Conservation (phyloP, 306 rosid species). For the Pyrus communis region DNA sequence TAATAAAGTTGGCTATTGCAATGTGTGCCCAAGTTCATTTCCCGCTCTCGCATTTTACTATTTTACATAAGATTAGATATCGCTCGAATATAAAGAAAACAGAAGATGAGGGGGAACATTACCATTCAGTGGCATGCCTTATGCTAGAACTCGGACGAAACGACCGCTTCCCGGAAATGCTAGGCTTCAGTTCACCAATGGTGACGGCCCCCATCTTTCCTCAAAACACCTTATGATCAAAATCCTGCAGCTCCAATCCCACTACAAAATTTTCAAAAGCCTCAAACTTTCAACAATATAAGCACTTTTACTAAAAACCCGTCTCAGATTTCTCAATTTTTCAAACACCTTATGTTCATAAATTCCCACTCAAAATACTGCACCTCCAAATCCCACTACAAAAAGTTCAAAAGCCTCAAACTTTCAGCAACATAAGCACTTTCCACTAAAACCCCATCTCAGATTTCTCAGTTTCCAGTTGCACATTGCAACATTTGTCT, state of each 20-base stretch:
- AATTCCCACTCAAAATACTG: slow-evolving; percentile 14
- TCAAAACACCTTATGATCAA: slow-evolving; percentile 7
- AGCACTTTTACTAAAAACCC: not conserved
- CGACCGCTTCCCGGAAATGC: slow-evolving; percentile 89
- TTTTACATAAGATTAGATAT: not conserved
- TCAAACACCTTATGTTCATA: slow-evolving; percentile 3
- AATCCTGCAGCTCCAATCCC: slow-evolving; percentile 20
- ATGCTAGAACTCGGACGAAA: slow-evolving; percentile 86
- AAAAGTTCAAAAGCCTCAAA: not conserved
- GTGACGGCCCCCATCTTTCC: slow-evolving; percentile 81
- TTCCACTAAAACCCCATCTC: not conserved
- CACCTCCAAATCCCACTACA: slow-evolving; percentile 14
- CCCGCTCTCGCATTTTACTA: not conserved
- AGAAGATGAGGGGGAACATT: slow-evolving; percentile 9
- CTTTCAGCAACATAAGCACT: not conserved
- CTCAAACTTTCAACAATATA: not conserved
- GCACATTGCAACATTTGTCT: slow-evolving; percentile 7
- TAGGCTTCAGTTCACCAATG: slow-evolving; percentile 83
- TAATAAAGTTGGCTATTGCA: not conserved
- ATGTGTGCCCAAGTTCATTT: not conserved
- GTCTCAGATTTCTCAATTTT: not conserved
- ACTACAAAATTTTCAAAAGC: not conserved
- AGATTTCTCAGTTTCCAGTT: not conserved
- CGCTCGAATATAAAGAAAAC: not conserved
- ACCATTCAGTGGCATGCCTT: slow-evolving; percentile 98